These are phyloP conservation scores for Fusarium pininemorale DNA, from an alignment of 2,329 filamentous ascomycete genomes.

Conservation along the genomic window DNA sequence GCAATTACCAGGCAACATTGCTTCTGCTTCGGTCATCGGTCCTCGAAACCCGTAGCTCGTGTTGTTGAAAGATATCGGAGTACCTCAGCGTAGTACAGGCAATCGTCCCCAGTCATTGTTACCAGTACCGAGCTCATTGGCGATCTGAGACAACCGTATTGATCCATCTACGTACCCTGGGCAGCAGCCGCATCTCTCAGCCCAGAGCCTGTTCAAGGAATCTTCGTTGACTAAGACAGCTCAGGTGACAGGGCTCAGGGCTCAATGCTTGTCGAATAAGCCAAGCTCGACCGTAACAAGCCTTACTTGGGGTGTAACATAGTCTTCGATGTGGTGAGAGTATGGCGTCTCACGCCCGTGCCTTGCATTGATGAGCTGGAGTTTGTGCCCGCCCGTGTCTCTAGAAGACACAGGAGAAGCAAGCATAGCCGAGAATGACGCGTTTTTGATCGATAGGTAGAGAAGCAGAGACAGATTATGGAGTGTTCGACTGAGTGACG, in stretches of 20 bases:
- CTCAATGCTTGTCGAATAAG: constrained; percentile 2
- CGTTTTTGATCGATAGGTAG: constrained; percentile 22
- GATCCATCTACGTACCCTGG: constrained; percentile 14
- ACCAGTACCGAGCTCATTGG: constrained; percentile 26
- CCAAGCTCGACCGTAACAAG: constrained; percentile 11
- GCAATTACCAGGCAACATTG: constrained; percentile 22
- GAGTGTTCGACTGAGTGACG: constrained; percentile 16
- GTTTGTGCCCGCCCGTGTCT: constrained; percentile 20
- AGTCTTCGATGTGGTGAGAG: constrained; percentile 26
- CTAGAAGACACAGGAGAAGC: constrained; percentile 28
- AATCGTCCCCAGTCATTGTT: constrained; percentile 21
- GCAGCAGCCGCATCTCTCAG: constrained; percentile 12
- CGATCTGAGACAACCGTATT: constrained; percentile 35
- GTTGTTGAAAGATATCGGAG: constrained; percentile 23
- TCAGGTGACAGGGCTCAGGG: constrained; percentile 4
- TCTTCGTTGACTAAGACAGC: constrained; percentile 16
- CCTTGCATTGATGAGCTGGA: constrained; percentile 28
- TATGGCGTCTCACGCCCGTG: constrained; percentile 37
- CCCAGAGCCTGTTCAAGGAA: constrained; percentile 12
- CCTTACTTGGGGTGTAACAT: constrained; percentile 22
- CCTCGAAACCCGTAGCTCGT: constrained; percentile 32
- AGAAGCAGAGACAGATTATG: constrained; percentile 15
- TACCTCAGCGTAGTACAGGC: constrained; percentile 6
- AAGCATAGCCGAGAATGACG: constrained; percentile 40
- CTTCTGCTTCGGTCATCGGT: constrained; percentile 16